phyloP scores from a whole-genome alignment of 2,329 filamentous ascomycete species.

The Teratosphaeria pseudoeucalypti region DNA sequence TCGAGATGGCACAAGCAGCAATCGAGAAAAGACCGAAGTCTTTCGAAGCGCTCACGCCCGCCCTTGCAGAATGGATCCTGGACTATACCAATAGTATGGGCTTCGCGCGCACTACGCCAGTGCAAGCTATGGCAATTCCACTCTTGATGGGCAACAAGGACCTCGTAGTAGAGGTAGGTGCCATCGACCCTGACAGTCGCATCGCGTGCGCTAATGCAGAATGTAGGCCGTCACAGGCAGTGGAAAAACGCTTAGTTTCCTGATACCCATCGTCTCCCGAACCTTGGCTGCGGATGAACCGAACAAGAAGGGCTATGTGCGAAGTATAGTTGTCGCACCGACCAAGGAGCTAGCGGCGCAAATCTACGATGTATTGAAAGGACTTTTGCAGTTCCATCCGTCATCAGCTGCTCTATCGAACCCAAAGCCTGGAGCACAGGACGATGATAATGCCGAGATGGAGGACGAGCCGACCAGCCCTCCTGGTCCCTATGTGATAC shows the following conservation, averaged over 20 bases:
- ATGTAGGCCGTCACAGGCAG: slow-evolving; percentile 74
- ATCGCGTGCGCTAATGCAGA: background rate
- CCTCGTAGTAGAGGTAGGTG: slow-evolving; percentile 67
- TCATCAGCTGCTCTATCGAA: slow-evolving; percentile 62
- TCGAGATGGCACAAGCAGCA: background rate
- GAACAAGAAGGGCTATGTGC: slow-evolving; percentile 80
- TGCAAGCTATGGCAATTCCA: slow-evolving; percentile 86
- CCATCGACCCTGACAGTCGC: background rate
- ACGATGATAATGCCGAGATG: slow-evolving; percentile 34
- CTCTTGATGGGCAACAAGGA: slow-evolving; percentile 85
- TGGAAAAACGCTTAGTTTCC: slow-evolving; percentile 79
- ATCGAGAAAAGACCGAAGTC: slow-evolving; percentile 36
- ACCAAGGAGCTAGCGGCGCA: slow-evolving; percentile 86
- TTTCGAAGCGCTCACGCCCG: slow-evolving; percentile 61
- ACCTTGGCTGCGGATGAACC: slow-evolving; percentile 70
- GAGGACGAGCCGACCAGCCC: slow-evolving; percentile 34
- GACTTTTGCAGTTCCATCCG: slow-evolving; percentile 71
- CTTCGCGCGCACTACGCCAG: slow-evolving; percentile 79
- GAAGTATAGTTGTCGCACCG: slow-evolving; percentile 83
- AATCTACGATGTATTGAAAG: slow-evolving; percentile 71
- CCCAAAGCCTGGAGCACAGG: slow-evolving; percentile 25
- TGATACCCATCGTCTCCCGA: slow-evolving; percentile 74
- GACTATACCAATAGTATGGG: slow-evolving; percentile 77
- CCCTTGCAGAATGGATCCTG: slow-evolving; percentile 71
- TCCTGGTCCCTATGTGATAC: slow-evolving; percentile 50